Evolutionary conservation across 2,329 filamentous ascomycete species (phyloP).

Genomic region (Lachnellula arida): DNA sequence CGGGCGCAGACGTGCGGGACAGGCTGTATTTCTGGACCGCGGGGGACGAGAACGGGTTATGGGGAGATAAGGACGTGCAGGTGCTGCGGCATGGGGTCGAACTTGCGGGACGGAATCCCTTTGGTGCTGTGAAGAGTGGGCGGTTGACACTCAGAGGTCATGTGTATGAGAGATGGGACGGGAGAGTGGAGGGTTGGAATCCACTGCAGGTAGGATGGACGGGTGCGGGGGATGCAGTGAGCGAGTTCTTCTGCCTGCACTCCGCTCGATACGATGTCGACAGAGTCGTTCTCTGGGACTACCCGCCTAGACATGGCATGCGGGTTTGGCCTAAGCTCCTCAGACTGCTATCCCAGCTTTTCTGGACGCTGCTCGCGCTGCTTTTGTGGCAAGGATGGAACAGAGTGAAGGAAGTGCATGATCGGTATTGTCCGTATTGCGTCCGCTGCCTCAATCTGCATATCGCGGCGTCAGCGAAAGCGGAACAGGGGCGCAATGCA

Average conservation of each 20-base stretch:
- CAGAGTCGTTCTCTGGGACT: no score
- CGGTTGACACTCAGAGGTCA: neutral
- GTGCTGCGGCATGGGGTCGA: neutral
- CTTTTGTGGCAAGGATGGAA: no score
- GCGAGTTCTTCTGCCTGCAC: neutral
- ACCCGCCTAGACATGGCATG: no score
- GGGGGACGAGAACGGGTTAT: neutral
- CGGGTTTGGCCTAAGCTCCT: no score
- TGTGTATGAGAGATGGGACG: constrained; percentile 4
- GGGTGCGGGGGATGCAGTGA: neutral
- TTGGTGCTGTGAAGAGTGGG: constrained; percentile 1
- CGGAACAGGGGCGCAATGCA: no score
- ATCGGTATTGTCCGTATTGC: no score
- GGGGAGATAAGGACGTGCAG: constrained; percentile 3
- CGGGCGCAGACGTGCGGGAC: neutral
- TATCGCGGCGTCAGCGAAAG: no score
- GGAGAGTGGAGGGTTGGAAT: neutral
- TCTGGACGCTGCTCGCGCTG: no score
- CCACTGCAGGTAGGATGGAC: neutral
- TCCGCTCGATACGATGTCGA: no score
- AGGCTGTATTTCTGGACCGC: neutral
- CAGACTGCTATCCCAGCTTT: no score
- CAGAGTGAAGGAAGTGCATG: no score
- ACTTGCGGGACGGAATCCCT: neutral
- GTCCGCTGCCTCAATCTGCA: no score